A percentile compares a stretch with the other conserved stretches of the same genome.
Conservation (phyloP, 495 filamentous ascomycete species). For the Neohortaea acidophila region DNA sequence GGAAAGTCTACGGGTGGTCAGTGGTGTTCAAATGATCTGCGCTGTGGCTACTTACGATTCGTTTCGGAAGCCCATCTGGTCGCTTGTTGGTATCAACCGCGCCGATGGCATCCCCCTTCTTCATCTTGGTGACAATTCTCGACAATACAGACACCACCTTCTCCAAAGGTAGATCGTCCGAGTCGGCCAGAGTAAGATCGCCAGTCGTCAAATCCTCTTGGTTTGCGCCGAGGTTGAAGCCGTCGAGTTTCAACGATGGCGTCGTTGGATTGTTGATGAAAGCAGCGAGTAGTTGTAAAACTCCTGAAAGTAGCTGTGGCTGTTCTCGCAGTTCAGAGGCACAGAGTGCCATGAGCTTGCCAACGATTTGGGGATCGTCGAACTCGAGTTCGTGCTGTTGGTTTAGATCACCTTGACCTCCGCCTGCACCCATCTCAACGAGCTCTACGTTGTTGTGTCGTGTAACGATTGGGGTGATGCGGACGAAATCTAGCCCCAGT, state of each 20-base stretch:
- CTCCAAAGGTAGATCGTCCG: slow-evolving; percentile 31
- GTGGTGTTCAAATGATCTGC: slow-evolving; percentile 1
- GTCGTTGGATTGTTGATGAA: slow-evolving; percentile 1
- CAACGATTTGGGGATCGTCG: slow-evolving; percentile 20
- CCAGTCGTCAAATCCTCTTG: slow-evolving; percentile 14
- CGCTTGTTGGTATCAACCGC: neutral
- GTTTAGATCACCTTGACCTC: slow-evolving; percentile 60
- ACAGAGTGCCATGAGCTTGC: slow-evolving; percentile 21
- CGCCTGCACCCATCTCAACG: slow-evolving; percentile 60
- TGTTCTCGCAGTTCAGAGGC: slow-evolving; percentile 28
- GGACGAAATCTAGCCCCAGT: slow-evolving; percentile 42
- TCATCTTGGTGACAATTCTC: slow-evolving; percentile 6
- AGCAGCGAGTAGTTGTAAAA: slow-evolving; percentile 23
- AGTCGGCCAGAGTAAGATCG: slow-evolving; percentile 27
- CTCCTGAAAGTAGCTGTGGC: slow-evolving; percentile 22
- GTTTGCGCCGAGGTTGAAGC: neutral
- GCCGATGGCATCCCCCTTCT: neutral
- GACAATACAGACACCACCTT: slow-evolving; percentile 25
- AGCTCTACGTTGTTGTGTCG: slow-evolving; percentile 44
- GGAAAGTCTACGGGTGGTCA: slow-evolving; percentile 39
- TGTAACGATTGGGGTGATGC: slow-evolving; percentile 62
- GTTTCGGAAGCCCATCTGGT: slow-evolving; percentile 13
- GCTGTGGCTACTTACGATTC: slow-evolving; percentile 7
- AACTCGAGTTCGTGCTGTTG: slow-evolving; percentile 50
- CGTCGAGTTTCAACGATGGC: slow-evolving; percentile 4